These are phyloP conservation scores for Hygrocybe coccinea DNA, from an alignment of 768 basidiomycete species.

Conservation along the genomic window DNA sequence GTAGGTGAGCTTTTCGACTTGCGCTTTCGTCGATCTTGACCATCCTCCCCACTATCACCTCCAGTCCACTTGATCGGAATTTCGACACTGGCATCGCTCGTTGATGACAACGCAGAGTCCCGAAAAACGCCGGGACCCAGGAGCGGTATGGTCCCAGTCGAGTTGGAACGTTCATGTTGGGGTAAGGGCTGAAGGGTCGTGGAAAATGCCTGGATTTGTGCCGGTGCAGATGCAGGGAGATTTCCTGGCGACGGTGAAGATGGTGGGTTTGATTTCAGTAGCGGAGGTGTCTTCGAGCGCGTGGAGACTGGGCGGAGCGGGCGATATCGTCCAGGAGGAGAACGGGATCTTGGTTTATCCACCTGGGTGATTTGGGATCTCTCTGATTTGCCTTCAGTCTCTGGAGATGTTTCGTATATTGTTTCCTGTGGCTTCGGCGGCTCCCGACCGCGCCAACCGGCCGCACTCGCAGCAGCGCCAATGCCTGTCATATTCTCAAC, in stretches of 20 bases:
- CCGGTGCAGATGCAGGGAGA: neutral
- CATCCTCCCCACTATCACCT: conserved; percentile 13
- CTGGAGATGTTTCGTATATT: conserved; percentile 32
- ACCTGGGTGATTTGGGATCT: conserved; percentile 3
- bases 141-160: conserved; percentile 33
- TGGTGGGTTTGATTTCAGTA: conserved; percentile 26
- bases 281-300: conserved; percentile 39
- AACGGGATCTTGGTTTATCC: conserved; percentile 11
- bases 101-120: conserved; percentile 58
- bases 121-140: conserved; percentile 59
- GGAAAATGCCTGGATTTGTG: conserved; percentile 5
- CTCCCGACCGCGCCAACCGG: neutral
- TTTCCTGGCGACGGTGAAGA: conserved; percentile 7
- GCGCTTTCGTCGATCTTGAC: neutral
- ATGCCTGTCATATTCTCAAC: conserved; percentile 65
- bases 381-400: neutral
- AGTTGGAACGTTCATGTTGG: conserved; percentile 5
- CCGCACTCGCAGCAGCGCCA: conserved; percentile 34
- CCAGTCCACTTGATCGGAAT: conserved; percentile 64
- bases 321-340: conserved; percentile 20
- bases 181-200: neutral
- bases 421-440: conserved; percentile 8
- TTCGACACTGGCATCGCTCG: conserved; percentile 42
- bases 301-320: conserved; percentile 32
- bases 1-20: conserved; percentile 28